These are phyloP conservation scores for Psidium friedrichsthalianum DNA, from an alignment of 345 rosid species.

Conservation along the genomic window DNA sequence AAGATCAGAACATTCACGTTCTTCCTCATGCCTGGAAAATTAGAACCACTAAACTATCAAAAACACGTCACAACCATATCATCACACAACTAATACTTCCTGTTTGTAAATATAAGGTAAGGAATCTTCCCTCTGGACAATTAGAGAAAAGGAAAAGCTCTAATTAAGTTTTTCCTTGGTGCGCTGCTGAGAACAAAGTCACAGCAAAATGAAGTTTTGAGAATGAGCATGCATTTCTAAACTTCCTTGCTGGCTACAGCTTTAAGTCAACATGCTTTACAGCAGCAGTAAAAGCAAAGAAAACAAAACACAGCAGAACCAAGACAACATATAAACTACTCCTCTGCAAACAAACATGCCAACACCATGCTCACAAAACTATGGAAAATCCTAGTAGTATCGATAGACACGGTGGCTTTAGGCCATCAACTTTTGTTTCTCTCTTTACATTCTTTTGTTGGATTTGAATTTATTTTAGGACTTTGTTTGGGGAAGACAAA, in stretches of 20 bases:
- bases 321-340: neutral
- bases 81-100: neutral
- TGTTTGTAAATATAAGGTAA: neutral
- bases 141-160: neutral
- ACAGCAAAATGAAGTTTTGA: neutral
- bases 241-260: neutral
- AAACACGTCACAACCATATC: neutral
- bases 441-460: neutral
- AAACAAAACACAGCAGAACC: neutral
- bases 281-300: neutral
- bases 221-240: neutral
- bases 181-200: neutral
- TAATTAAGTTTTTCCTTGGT: neutral
- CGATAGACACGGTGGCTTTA: neutral
- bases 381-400: neutral
- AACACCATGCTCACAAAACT: neutral
- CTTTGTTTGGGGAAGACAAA: neutral
- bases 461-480: neutral
- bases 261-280: neutral
- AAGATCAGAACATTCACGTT: slow-evolving; percentile 59
- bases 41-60: neutral
- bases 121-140: neutral
- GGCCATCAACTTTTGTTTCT: neutral
- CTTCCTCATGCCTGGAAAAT: slow-evolving; percentile 62
- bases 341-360: neutral